Evolutionary conservation across 768 basidiomycete genomes (phyloP).

Genomic region (Dictyophora rubrovolvata): DNA sequence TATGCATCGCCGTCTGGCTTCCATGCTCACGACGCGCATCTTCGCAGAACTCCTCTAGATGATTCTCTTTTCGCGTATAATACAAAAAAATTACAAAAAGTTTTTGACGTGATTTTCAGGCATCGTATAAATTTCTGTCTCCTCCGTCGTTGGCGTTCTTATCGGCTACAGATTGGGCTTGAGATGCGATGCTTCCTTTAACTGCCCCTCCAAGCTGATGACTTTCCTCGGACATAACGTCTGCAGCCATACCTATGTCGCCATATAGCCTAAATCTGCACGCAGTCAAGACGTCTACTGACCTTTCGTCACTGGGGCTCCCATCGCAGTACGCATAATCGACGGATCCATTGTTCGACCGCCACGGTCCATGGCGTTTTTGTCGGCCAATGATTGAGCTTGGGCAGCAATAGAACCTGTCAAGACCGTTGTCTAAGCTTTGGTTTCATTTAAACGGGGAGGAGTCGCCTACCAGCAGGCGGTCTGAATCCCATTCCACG

Average conservation of each 20-base stretch:
- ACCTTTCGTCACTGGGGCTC: not conserved
- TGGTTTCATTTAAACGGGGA: not conserved
- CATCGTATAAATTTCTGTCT: not conserved
- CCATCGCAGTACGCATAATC: not conserved
- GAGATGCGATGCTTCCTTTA: not conserved
- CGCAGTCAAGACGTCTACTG: not conserved
- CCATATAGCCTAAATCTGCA: not conserved
- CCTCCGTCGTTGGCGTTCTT: not conserved
- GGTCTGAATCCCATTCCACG: slow-evolving; percentile 27
- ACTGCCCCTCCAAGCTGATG: not conserved
- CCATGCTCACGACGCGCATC: too few species aligned
- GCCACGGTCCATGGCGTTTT: slow-evolving; percentile 17
- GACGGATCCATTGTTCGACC: not conserved
- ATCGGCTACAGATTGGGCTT: not conserved
- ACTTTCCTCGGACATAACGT: not conserved
- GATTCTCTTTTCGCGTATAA: too few species aligned
- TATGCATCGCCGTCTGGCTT: too few species aligned
- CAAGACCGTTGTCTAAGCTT: not conserved
- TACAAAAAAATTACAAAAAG: too few species aligned
- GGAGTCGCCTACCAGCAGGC: slow-evolving; percentile 10
- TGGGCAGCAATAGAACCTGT: slow-evolving; percentile 25
- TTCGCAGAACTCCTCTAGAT: too few species aligned
- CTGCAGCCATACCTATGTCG: not conserved
- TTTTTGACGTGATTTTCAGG: not conserved
- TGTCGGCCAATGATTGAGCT: slow-evolving; percentile 25